Conservation (phyloP, 1,284 basidiomycete species). For the Ganoderma sinense region DNA sequence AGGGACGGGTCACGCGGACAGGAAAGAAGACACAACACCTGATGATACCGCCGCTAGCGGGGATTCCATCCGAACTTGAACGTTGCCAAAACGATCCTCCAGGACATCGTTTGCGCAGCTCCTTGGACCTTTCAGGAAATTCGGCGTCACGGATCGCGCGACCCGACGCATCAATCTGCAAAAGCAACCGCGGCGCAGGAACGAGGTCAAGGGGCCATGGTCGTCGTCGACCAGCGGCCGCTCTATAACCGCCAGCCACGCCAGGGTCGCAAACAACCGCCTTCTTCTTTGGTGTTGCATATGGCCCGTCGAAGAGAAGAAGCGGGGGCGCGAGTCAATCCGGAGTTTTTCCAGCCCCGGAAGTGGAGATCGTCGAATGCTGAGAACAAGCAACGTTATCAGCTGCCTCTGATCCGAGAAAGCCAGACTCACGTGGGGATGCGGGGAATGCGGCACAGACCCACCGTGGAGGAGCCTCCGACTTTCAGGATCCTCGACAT, state of each 20-base stretch:
- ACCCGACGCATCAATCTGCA: neutral
- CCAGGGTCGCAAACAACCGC: neutral
- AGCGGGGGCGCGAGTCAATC: neutral
- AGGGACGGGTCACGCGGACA: neutral
- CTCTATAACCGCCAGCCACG: neutral
- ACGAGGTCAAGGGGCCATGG: neutral
- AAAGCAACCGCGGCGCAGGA: neutral
- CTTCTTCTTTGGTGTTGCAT: neutral
- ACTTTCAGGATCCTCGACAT: neutral
- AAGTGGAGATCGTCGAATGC: neutral
- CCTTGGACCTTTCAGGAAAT: conserved; percentile 1
- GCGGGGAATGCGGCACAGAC: neutral
- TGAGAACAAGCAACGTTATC: neutral
- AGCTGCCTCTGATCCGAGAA: conserved; percentile 6
- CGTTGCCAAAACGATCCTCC: neutral
- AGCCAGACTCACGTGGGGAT: neutral
- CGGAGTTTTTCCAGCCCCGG: neutral
- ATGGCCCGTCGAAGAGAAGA: neutral
- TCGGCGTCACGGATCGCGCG: neutral
- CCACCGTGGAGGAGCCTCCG: neutral
- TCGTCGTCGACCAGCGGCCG: neutral
- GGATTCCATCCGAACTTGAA: neutral
- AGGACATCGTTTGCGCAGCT: neutral
- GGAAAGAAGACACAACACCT: neutral
- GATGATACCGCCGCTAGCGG: neutral